Evolutionary conservation across 2,329 filamentous ascomycete genomes (phyloP).

Genomic region (Lizonia empirigonia): DNA sequence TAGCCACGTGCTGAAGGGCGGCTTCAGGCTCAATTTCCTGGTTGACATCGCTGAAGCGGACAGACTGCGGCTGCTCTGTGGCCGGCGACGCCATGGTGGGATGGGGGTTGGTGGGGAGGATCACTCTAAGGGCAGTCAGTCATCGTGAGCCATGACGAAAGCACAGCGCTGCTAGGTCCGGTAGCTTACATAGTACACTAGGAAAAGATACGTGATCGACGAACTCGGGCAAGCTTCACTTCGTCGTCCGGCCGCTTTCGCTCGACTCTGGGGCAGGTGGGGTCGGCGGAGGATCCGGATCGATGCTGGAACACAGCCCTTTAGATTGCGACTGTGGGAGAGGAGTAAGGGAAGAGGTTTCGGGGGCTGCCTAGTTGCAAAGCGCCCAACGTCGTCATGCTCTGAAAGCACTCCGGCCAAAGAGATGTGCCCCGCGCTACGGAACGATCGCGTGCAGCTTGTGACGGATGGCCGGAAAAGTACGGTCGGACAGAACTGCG

Average conservation of each 20-base stretch:
- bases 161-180: conserved; percentile 22
- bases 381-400: conserved; percentile 28
- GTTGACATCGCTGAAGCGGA: conserved; percentile 50
- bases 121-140: conserved; percentile 13
- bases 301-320: background rate
- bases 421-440: conserved; percentile 22
- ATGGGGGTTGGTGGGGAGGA: conserved; percentile 11
- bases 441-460: conserved; percentile 14
- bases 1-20: conserved; percentile 41
- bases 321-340: conserved; percentile 7
- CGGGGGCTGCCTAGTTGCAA: conserved; percentile 6
- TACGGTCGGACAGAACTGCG: conserved; percentile 1
- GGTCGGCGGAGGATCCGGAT: conserved; percentile 18
- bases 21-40: conserved; percentile 47
- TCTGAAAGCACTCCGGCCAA: conserved; percentile 7
- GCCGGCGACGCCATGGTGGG: conserved; percentile 35
- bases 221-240: conserved; percentile 21
- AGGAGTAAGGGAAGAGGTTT: conserved; percentile 5
- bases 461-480: conserved; percentile 14
- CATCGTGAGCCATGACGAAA: conserved; percentile 28
- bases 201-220: conserved; percentile 20
- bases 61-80: conserved; percentile 37
- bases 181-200: conserved; percentile 28
- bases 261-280: conserved; percentile 10
- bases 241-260: conserved; percentile 16